Percentiles rank a stretch among this genome's conserved stretches.
phyloP scores from a whole-genome alignment of 768 basidiomycete species.

The Russula vinacea region DNA sequence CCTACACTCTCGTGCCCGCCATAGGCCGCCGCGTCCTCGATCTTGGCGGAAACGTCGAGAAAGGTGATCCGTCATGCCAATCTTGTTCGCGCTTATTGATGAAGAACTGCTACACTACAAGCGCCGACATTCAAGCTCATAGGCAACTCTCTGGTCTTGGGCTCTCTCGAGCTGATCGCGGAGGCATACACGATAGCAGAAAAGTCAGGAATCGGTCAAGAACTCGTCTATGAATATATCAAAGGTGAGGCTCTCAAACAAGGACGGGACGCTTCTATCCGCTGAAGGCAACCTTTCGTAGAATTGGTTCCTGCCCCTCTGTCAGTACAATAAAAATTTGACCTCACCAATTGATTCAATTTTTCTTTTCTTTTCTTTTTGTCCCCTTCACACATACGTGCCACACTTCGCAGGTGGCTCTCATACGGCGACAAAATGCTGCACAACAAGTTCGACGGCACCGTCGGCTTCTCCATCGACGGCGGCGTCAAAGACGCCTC shows the following conservation, averaged over 20 bases:
- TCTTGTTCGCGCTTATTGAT: background rate
- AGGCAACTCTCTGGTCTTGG: constrained; percentile 76
- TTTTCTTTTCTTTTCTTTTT: background rate
- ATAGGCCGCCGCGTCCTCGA: constrained; percentile 76
- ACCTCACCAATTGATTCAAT: background rate
- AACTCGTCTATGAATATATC: constrained; percentile 53
- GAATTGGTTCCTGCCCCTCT: constrained; percentile 68
- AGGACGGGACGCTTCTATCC: background rate
- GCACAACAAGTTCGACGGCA: constrained; percentile 70
- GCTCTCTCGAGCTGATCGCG: constrained; percentile 72
- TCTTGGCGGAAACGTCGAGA: constrained; percentile 82
- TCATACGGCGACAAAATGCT: constrained; percentile 67
- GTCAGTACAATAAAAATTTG: constrained; percentile 32
- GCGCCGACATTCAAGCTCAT: constrained; percentile 74
- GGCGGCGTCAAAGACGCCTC: constrained; percentile 86
- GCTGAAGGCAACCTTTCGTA: constrained; percentile 30
- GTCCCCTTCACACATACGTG: no score
- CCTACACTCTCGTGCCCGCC: constrained; percentile 73
- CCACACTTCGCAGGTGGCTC: constrained; percentile 41
- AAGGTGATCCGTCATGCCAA: constrained; percentile 45
- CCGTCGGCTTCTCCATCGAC: constrained; percentile 72
- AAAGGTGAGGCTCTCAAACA: constrained; percentile 44
- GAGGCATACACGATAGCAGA: constrained; percentile 85
- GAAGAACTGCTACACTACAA: constrained; percentile 31
- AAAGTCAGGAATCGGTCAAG: constrained; percentile 73